Evolutionary conservation across 345 rosid species (phyloP).

Genomic region (Cochlearia excelsa): DNA sequence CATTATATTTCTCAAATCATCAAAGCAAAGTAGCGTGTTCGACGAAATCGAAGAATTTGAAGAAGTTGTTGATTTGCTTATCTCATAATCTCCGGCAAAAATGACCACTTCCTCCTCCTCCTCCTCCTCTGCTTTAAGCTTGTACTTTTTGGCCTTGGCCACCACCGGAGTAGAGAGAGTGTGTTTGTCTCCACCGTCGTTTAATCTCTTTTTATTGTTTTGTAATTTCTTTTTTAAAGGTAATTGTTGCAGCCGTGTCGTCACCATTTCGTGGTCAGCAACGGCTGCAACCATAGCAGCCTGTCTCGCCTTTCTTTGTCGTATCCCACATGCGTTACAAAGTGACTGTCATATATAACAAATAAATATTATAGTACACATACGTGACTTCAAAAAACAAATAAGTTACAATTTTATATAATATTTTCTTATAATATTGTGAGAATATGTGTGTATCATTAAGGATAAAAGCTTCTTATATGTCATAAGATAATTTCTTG

Average conservation of each 20-base stretch:
- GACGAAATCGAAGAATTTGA: conserved; percentile 28
- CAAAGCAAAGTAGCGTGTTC: conserved; percentile 57
- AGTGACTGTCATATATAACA: conserved; percentile 55
- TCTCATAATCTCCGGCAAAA: conserved; percentile 19
- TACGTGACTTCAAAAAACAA: no score
- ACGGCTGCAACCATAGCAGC: conserved; percentile 62
- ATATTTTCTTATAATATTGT: no score
- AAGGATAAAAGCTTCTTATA: no score
- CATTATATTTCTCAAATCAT: conserved; percentile 64
- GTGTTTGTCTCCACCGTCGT: conserved; percentile 20
- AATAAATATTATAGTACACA: neutral
- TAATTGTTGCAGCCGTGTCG: conserved; percentile 9
- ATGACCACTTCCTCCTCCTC: neutral
- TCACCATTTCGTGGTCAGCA: conserved; percentile 21
- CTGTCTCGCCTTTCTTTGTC: conserved; percentile 83
- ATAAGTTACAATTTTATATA: no score
- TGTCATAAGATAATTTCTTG: no score
- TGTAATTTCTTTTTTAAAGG: conserved; percentile 37
- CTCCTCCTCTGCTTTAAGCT: conserved; percentile 18
- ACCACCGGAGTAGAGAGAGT: neutral
- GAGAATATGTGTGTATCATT: no score
- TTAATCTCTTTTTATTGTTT: conserved; percentile 42
- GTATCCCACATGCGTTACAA: conserved; percentile 89
- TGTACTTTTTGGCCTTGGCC: conserved; percentile 32
- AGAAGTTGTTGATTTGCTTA: conserved; percentile 26